These are phyloP conservation scores for Nakazawaea laoshanensis DNA, from an alignment of 805 yeast genomes.

Conservation along the genomic window DNA sequence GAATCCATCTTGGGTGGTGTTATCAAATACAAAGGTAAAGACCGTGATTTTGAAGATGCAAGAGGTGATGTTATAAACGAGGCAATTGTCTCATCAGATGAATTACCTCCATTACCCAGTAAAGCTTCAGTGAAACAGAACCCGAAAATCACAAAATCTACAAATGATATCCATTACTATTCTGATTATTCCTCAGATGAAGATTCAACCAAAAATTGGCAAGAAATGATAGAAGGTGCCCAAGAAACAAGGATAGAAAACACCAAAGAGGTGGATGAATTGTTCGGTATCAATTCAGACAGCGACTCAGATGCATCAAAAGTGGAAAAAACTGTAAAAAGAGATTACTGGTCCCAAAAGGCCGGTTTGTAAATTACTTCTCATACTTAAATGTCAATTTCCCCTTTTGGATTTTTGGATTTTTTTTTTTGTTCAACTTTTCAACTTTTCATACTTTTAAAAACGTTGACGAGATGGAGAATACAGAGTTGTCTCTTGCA, in stretches of 20 bases:
- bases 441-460: too few species aligned
- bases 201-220: constrained; percentile 16
- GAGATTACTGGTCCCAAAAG: constrained; percentile 11
- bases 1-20: constrained; percentile 74
- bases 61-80: constrained; percentile 53
- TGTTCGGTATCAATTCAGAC: constrained; percentile 8
- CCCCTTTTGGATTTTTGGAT: background rate
- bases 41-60: constrained; percentile 72
- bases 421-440: too few species aligned
- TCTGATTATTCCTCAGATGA: constrained; percentile 28
- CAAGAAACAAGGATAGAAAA: constrained; percentile 4
- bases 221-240: constrained; percentile 6
- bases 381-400: background rate
- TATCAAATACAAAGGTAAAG: constrained; percentile 64
- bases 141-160: constrained; percentile 17
- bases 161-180: constrained; percentile 31
- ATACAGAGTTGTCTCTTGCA: constrained; percentile 1
- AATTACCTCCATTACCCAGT: constrained; percentile 24
- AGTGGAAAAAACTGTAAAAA: constrained; percentile 2
- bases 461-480: too few species aligned
- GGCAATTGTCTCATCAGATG: constrained; percentile 33
- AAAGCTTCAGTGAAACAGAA: constrained; percentile 10
- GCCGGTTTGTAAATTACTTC: constrained; percentile 5
- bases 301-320: constrained; percentile 1
- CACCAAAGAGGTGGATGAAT: constrained; percentile 2